A percentile compares a stretch with the other conserved stretches of the same genome.
These are phyloP conservation scores for Daldinia eschscholtzii DNA, from an alignment of 2,329 filamentous ascomycete species.

Conservation along the genomic window DNA sequence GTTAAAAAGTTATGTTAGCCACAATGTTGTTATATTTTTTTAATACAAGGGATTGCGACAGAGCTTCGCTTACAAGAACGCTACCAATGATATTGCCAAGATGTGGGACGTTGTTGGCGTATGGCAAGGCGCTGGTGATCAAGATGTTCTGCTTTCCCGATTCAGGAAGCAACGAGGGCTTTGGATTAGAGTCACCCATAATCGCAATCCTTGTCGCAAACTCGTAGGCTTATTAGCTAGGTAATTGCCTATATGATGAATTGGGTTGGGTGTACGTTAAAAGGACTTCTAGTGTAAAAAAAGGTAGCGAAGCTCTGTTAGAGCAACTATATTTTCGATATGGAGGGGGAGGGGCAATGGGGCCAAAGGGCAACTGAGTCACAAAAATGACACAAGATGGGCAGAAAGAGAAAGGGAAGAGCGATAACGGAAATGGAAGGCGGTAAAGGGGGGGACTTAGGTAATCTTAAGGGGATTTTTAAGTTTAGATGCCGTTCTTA, in stretches of 20 bases:
- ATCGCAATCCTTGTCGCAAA: conserved; percentile 13
- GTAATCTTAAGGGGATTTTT: not conserved
- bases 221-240: not conserved
- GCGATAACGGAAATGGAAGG: conserved; percentile 27
- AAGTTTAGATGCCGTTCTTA: not conserved
- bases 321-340: conserved; percentile 12
- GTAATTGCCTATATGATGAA: not conserved
- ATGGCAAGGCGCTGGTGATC: conserved; percentile 91
- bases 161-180: conserved; percentile 68
- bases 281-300: conserved; percentile 1
- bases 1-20: conserved; percentile 1
- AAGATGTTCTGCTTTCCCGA: conserved; percentile 87
- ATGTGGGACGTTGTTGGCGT: conserved; percentile 83
- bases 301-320: conserved; percentile 17
- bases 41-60: not conserved
- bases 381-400: conserved; percentile 38
- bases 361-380: conserved; percentile 30
- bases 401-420: conserved; percentile 18
- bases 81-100: conserved; percentile 90
- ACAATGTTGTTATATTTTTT: not conserved
- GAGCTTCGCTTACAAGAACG: conserved; percentile 70
- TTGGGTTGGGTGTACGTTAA: conserved; percentile 1
- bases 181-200: conserved; percentile 36
- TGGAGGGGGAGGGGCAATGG: conserved; percentile 40
- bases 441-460: conserved; percentile 10